These are phyloP conservation scores for Batrachochytrium dendrobatidis DNA, from an alignment of 371 early-diverging fungal species.

Conservation along the genomic window DNA sequence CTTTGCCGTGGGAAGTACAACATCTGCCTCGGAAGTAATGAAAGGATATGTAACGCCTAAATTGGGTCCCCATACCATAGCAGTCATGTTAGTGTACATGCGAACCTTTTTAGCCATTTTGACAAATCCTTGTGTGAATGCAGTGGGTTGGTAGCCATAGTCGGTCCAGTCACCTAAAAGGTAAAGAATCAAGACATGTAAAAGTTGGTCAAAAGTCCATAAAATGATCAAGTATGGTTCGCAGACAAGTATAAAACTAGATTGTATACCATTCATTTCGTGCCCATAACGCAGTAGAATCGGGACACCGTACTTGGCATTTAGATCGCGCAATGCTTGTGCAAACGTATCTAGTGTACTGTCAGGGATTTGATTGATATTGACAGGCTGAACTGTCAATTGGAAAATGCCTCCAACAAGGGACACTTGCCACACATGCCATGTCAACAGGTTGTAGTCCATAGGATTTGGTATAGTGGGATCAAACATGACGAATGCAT, in stretches of 20 bases:
- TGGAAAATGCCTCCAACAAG: conserved; percentile 23
- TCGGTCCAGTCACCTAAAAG: conserved; percentile 3
- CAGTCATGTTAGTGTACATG: conserved; percentile 10
- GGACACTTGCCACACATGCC: conserved; percentile 18
- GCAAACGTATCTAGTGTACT: conserved; percentile 13
- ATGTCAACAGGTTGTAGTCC: conserved; percentile 17
- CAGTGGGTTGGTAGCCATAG: background rate
- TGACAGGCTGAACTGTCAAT: conserved; percentile 25
- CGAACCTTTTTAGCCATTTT: background rate
- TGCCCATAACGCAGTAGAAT: conserved; percentile 32
- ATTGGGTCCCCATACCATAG: conserved; percentile 42
- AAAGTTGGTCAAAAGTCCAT: background rate
- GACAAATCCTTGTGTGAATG: background rate
- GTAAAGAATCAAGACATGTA: too few species aligned
- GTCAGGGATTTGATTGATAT: conserved; percentile 4
- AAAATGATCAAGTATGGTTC: background rate
- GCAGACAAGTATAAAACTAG: background rate
- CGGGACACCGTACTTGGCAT: conserved; percentile 31
- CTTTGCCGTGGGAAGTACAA: too few species aligned
- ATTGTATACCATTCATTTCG: conserved; percentile 34
- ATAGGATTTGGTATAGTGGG: conserved; percentile 7
- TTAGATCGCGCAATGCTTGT: conserved; percentile 12
- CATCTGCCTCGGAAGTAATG: background rate
- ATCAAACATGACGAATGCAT: conserved; percentile 26
- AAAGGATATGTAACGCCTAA: conserved; percentile 33